Evolutionary conservation across 371 early-diverging fungal genomes (phyloP), one percentile per base, ranked within the genome.

Genomic region (Mycotypha africana): DNA sequence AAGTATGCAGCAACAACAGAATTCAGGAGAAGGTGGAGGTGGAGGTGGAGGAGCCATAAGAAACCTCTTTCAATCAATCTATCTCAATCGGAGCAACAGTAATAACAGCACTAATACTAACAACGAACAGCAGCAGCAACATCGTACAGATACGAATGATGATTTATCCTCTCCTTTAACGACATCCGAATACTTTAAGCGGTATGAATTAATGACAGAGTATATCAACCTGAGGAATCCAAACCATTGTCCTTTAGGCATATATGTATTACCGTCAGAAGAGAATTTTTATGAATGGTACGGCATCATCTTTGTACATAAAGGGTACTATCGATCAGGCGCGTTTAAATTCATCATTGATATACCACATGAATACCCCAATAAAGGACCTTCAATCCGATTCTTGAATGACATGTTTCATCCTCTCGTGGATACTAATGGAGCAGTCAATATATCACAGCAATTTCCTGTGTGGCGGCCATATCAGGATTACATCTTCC

Each of bases 371-470:
- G 80, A 81, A 20, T 89, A 89, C 49, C 99, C 99, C 4, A 76
- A 86, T 10, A 64, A 74, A 25, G 84, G 89, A 15, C 98, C 98
- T 0, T 65, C 82, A 0, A 89, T 99, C n/a, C 78, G 78, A 12
- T 94, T 99, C 58, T 46, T 83, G 28, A 91, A 91, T 14, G 86
- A 89, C 22, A 86, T 96, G 78, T 93, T 91, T 70, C 99, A 99
- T 64, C 99, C 99, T 24, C 78, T 96, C n/a, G 84, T 98, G 9
- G 88, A 91, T 59, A 53, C 56, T 15, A 70, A 72, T 4, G 87
- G 91, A 6, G 57, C 70, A 21, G 76, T 92, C 40, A 75, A 72
- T 5, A 61, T 91, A 4, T 67, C 79, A 38, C 87, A 86, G 37
- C 88, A 84, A 57, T 91, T 92, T 52, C 81, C 88, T 2, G 69